Base-by-base conservation (phyloP, 2,329 filamentous ascomycete species). In the Neofusicoccum umdonicola region DNA sequence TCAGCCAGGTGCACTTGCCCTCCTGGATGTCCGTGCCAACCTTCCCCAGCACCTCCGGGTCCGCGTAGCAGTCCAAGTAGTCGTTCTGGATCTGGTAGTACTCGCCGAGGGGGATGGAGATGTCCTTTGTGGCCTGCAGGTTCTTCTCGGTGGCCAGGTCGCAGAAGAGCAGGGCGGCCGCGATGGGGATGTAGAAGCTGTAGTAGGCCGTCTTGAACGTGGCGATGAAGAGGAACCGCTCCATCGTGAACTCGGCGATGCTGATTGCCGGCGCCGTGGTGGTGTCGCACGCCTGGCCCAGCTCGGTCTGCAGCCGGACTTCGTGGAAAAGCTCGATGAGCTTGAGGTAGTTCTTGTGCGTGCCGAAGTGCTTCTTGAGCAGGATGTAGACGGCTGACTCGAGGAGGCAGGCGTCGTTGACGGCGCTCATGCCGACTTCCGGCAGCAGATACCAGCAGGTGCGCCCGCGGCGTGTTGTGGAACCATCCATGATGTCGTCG, bases 161-260 rank as follows among this genome's bases (percentile, higher is more conserved):
- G 70, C 93, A 87, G 80, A 92, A 90, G 83, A 94, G 84, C 72
- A 99, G 85, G 4, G 95, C 92, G 47, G 98, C 87, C 12, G 92
- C 94, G 64, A 99, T 93, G 66, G 95, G 94, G 15, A 99, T 90
- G 83, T 98, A 98, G 86, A 99, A 99, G 75, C 91, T 96, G 85
- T 99, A 99, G 84, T 96, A 99, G 58, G 95, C 93, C 22, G 95
- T 99, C 88, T 99, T 99, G 88, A 96, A 98, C 80, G 96, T 91
- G 82, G 99, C 95, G 75, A 99, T 99, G 85, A 98, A 98, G 73
- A 85, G 88, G 84, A 97, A 97, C 85, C 97, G 98, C 67, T 93
- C 86, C 79, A 97, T 84, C 78, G 88, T 93, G 85, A 99, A 99
- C 84, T 96, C 97, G 85, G 91, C 84, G 68, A 99, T 88, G 81